Evolutionary conservation across 2,329 filamentous ascomycete genomes (phyloP).

Genomic region (Claviceps spartinae): DNA sequence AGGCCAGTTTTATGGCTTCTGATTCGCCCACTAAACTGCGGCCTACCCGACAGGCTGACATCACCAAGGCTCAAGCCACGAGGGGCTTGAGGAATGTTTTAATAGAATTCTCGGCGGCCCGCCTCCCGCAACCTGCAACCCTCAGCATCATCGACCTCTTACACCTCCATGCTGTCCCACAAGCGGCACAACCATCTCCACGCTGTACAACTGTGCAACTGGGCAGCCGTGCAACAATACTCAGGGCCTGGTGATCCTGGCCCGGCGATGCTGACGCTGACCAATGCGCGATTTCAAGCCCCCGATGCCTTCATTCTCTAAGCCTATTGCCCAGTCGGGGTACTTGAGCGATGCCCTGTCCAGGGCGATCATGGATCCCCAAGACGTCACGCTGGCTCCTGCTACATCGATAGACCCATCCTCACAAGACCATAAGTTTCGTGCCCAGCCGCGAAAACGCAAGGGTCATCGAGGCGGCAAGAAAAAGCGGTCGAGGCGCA

Average conservation of each 20-base stretch:
- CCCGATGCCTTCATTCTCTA: conserved; percentile 5
- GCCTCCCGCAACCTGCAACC: background rate
- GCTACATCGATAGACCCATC: conserved; percentile 1
- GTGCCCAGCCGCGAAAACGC: conserved; percentile 37
- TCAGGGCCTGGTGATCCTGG: background rate
- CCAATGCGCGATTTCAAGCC: background rate
- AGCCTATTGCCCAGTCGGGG: conserved; percentile 21
- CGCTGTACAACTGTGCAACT: background rate
- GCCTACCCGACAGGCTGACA: background rate
- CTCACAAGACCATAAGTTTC: conserved; percentile 7
- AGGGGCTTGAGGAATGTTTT: background rate
- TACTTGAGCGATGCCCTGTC: conserved; percentile 11
- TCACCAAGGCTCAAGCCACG: background rate
- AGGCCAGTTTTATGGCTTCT: background rate
- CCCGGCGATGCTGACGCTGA: background rate
- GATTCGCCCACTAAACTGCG: background rate
- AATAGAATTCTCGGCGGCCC: background rate
- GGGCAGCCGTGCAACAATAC: background rate
- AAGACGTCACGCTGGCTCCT: conserved; percentile 5
- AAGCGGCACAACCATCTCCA: background rate
- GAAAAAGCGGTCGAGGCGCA: conserved; percentile 62
- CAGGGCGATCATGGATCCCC: conserved; percentile 6
- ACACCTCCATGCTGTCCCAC: background rate
- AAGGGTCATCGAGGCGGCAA: conserved; percentile 65
- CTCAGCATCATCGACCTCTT: background rate